phyloP scores from a whole-genome alignment of 371 early-diverging fungal species.

The Enteropsectra breve region DNA sequence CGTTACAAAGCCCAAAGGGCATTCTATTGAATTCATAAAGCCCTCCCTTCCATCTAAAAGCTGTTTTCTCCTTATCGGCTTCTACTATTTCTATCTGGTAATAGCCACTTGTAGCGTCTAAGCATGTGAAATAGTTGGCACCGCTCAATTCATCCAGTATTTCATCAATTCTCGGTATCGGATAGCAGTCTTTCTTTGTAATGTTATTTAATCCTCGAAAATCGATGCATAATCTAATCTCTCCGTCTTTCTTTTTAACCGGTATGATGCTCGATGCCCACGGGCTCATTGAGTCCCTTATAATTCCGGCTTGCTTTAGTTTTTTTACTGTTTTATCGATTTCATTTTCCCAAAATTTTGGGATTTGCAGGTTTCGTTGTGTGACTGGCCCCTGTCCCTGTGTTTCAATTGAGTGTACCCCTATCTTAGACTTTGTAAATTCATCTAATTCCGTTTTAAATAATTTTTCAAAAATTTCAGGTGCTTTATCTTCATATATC shows the following conservation, averaged over 20 bases:
- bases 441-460: too few species aligned
- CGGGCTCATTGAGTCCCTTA: conserved; percentile 13
- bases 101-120: conserved; percentile 40
- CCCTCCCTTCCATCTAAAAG: conserved; percentile 11
- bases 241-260: conserved; percentile 24
- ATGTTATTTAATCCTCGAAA: conserved; percentile 29
- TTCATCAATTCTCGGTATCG: conserved; percentile 28
- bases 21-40: conserved; percentile 37
- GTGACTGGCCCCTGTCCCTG: neutral
- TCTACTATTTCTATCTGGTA: conserved; percentile 29
- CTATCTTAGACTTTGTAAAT: too few species aligned
- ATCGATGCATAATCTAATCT: conserved; percentile 35
- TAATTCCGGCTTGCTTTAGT: conserved; percentile 5
- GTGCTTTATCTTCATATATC: too few species aligned
- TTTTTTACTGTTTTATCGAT: neutral
- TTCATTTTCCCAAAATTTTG: neutral
- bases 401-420: neutral
- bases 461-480: too few species aligned
- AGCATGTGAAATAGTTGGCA: conserved; percentile 11
- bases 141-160: conserved; percentile 14
- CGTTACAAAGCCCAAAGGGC: conserved; percentile 32
- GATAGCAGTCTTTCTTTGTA: conserved; percentile 9
- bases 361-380: neutral
- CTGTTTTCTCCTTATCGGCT: conserved; percentile 34
- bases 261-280: conserved; percentile 24